Percentiles rank a stretch among this genome's conserved stretches.
Evolutionary conservation across 2,329 filamentous ascomycete species (phyloP).

Genomic region (Sporothrix schenckii): DNA sequence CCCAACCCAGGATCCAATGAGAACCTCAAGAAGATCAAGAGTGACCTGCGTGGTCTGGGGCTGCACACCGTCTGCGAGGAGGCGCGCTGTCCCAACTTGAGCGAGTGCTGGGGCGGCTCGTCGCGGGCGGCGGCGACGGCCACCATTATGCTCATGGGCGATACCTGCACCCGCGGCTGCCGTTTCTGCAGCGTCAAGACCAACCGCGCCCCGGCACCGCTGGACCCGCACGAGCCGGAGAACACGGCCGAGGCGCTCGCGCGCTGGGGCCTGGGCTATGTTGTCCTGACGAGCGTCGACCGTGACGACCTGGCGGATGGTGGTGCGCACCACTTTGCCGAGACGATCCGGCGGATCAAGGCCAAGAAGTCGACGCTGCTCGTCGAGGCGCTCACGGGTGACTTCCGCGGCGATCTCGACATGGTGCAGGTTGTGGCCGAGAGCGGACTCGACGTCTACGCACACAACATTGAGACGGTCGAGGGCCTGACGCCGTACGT

Average conservation of each 20-base stretch:
- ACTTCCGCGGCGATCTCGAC: slow-evolving; percentile 81
- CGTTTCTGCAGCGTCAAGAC: slow-evolving; percentile 98
- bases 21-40: slow-evolving; percentile 94
- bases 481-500: slow-evolving; percentile 89
- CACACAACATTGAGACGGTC: slow-evolving; percentile 95
- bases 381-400: slow-evolving; percentile 83
- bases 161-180: slow-evolving; percentile 95
- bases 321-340: slow-evolving; percentile 85
- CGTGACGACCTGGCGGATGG: slow-evolving; percentile 90
- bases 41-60: slow-evolving; percentile 83
- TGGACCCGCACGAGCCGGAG: slow-evolving; percentile 96
- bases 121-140: slow-evolving; percentile 89
- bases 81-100: slow-evolving; percentile 94
- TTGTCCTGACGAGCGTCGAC: slow-evolving; percentile 91
- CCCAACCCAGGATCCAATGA: slow-evolving; percentile 66
- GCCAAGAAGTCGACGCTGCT: slow-evolving; percentile 74
- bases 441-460: slow-evolving; percentile 92
- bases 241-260: slow-evolving; percentile 91
- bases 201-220: slow-evolving; percentile 68
- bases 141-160: slow-evolving; percentile 99
- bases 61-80: slow-evolving; percentile 98
- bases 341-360: slow-evolving; percentile 94
- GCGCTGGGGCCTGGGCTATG: slow-evolving; percentile 92
- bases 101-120: slow-evolving; percentile 93
- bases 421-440: slow-evolving; percentile 83